Evolutionary conservation across 2,329 filamentous ascomycete genomes (phyloP), one percentile per base, ranked within the genome.

Genomic region (Cyphellophora attinorum): DNA sequence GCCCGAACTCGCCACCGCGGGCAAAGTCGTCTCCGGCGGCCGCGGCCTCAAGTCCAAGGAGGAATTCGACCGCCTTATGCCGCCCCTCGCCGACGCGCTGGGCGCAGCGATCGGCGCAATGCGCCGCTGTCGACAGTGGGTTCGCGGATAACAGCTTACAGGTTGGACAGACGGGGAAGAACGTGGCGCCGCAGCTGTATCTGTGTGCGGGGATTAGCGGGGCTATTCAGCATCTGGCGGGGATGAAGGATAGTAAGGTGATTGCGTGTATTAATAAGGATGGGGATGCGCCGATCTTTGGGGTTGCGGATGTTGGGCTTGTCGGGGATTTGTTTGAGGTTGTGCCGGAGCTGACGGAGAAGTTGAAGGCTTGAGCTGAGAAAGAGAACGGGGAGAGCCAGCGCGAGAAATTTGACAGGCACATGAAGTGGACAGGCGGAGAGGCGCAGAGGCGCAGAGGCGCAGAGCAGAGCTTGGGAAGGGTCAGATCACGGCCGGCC

Each of bases 201-300:
- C 72, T 98, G 49, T 93, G 86, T 35, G 88, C 89, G 10, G 91
- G 91, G 54, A 96, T 98, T 51, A 94, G 85, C 6, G 91, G 91
- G 35, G 91, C 91, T 14, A 98, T 98, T 50, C 91, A 98, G 65
- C 91, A 98, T 69, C 63, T 98, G 62, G 91, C 91, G 19, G 91
- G 91, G 56, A 98, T 98, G 91, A 98, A 98, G 74, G 91, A 98
- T 57, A 95, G 86, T 69, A 98, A 98, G 69, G 91, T 98, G 39
- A 98, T 98, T 65, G 91, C 89, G 14, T 85, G 85, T 11, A 96
- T 98, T 56, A 98, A 98, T 72, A 98, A 98, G 68, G 91, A 98
- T 55, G 69, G 79, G 4, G 91, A 98, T 61, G 91, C 91, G 38
- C 91, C 91, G 18, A 98, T 98, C 51, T 98, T 98, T 72, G 91